Percentiles rank a stretch among this genome's conserved stretches.
phyloP scores from a whole-genome alignment of 805 yeast species.

The Saccharomycopsis fibuligera region DNA sequence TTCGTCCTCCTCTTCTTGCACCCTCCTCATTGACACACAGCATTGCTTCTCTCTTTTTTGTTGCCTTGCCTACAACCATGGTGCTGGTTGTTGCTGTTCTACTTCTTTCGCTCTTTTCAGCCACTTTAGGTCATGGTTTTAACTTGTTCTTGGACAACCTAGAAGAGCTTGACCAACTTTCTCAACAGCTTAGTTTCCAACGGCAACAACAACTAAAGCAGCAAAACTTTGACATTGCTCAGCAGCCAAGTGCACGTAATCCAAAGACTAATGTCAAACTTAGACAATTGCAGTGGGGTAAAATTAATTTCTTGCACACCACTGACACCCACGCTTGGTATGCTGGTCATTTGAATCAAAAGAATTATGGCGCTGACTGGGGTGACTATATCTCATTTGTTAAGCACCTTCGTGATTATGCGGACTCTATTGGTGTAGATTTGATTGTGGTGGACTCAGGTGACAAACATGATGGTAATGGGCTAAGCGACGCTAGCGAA shows the following conservation, averaged over 20 bases:
- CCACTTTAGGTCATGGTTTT: conserved; percentile 1
- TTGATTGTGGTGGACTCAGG: conserved; percentile 79
- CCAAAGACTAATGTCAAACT: conserved; percentile 34
- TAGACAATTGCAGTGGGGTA: conserved; percentile 60
- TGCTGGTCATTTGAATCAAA: conserved; percentile 80
- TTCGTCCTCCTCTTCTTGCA: too few relatives aligned
- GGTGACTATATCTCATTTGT: conserved; percentile 80
- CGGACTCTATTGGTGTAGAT: conserved; percentile 47
- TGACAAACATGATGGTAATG: conserved; percentile 93
- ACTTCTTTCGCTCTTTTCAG: background rate
- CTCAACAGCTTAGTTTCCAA: too few relatives aligned
- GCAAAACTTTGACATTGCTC: background rate
- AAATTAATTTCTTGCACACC: conserved; percentile 81
- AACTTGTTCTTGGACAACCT: background rate
- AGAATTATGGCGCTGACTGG: conserved; percentile 79
- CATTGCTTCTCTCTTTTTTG: too few relatives aligned
- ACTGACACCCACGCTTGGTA: conserved; percentile 98
- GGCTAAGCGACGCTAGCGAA: conserved; percentile 69
- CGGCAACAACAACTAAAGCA: too few relatives aligned
- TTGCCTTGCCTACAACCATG: too few relatives aligned
- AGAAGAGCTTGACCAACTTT: background rate
- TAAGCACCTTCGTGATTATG: conserved; percentile 39
- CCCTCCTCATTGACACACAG: too few relatives aligned
- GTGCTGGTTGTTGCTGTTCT: background rate
- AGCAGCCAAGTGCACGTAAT: background rate